phyloP scores from a whole-genome alignment of 129 eudicot species.

The Artemisia tridentata region DNA sequence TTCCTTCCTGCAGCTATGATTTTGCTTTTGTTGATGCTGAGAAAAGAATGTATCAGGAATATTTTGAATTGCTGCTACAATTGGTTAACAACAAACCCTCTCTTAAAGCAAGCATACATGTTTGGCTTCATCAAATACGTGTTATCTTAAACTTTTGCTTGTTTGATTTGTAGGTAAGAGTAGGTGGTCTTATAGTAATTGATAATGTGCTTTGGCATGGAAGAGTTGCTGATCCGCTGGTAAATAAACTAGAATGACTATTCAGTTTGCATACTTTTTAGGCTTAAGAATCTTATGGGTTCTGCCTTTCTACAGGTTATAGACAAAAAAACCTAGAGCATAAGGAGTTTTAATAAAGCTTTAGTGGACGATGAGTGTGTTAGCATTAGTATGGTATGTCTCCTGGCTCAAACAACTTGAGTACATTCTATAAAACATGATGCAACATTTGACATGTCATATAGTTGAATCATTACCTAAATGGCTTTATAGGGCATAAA shows the following conservation, averaged over 20 bases:
- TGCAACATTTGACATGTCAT: neutral
- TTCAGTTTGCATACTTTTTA: neutral
- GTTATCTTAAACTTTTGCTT: neutral
- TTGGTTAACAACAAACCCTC: slow-evolving; percentile 47
- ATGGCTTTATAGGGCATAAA: neutral
- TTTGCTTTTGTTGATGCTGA: slow-evolving; percentile 97
- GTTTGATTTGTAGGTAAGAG: slow-evolving; percentile 65
- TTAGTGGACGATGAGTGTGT: slow-evolving; percentile 77
- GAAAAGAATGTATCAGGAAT: slow-evolving; percentile 86
- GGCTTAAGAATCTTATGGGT: slow-evolving; percentile 3
- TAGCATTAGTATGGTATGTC: slow-evolving; percentile 78
- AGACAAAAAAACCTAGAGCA: slow-evolving; percentile 65
- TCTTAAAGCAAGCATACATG: slow-evolving; percentile 11
- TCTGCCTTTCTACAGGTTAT: slow-evolving; percentile 46
- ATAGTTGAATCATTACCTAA: neutral
- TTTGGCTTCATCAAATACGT: slow-evolving; percentile 12
- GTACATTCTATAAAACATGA: too few species aligned
- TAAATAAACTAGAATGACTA: slow-evolving; percentile 26
- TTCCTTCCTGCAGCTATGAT: slow-evolving; percentile 61
- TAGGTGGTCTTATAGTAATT: slow-evolving; percentile 83
- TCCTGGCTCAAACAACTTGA: neutral
- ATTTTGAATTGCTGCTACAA: slow-evolving; percentile 81
- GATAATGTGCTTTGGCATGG: slow-evolving; percentile 99
- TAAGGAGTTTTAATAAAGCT: slow-evolving; percentile 67
- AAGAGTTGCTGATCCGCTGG: slow-evolving; percentile 93